Percentiles rank a stretch among this genome's conserved stretches.
Conservation (phyloP, 208 protist species). For the Acanthamoeba lenticulata region DNA sequence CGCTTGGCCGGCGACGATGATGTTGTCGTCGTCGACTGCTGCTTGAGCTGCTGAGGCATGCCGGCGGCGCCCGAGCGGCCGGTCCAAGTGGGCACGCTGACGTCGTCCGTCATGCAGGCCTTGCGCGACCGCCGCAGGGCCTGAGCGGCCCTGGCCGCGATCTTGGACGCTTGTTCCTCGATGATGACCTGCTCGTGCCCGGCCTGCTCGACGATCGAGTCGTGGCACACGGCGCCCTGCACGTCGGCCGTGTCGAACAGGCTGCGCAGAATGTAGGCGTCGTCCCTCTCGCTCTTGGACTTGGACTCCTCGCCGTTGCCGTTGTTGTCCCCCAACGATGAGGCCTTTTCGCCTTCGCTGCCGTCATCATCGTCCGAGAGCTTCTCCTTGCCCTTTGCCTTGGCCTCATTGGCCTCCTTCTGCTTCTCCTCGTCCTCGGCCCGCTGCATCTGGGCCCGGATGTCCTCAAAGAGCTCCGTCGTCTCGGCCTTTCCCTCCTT, state of each 20-base stretch:
- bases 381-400: constrained; percentile 34
- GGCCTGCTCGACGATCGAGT: constrained; percentile 71
- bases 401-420: not conserved
- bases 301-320: not conserved
- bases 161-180: constrained; percentile 66
- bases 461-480: constrained; percentile 29
- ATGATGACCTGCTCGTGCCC: constrained; percentile 21
- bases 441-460: constrained; percentile 59
- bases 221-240: constrained; percentile 70
- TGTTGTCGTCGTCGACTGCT: not conserved
- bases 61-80: constrained; percentile 18
- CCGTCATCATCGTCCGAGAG: constrained; percentile 54
- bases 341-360: not conserved
- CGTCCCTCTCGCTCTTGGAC: constrained; percentile 42
- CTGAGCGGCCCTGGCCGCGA: constrained; percentile 68
- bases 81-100: constrained; percentile 77
- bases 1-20: not conserved
- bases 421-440: not conserved
- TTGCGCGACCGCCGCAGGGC: constrained; percentile 59
- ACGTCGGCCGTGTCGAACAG: constrained; percentile 17
- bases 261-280: constrained; percentile 47
- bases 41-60: constrained; percentile 8
- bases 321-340: not conserved
- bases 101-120: not conserved
- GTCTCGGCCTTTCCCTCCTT: constrained; percentile 47